A percentile compares a stretch with the other conserved stretches of the same genome.
phyloP scores from a whole-genome alignment of 2,329 filamentous ascomycete species.

The Colletotrichum salicis region DNA sequence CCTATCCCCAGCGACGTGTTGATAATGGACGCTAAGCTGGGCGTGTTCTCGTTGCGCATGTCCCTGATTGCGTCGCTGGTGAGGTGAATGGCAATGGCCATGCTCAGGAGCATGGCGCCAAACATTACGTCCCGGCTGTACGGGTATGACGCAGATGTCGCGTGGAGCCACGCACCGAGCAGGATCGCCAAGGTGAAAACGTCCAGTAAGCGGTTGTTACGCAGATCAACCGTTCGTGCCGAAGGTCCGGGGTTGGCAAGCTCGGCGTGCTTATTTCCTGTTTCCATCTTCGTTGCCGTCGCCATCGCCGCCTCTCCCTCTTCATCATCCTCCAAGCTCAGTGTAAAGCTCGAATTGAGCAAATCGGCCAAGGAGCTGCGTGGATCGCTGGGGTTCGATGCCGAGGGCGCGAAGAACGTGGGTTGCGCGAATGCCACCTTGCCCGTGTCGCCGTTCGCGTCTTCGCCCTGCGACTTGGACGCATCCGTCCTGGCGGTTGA shows the following conservation, averaged over 20 bases:
- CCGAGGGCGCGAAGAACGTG: conserved; percentile 65
- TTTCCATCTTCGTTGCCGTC: neutral
- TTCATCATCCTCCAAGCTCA: conserved; percentile 45
- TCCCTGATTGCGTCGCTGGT: conserved; percentile 31
- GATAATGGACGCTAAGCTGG: conserved; percentile 26
- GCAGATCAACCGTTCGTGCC: conserved; percentile 20
- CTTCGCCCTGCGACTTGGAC: conserved; percentile 1
- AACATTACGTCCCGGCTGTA: conserved; percentile 36
- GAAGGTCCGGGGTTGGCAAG: neutral
- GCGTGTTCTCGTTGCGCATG: conserved; percentile 21
- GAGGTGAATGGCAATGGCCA: conserved; percentile 28
- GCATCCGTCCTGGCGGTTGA: conserved; percentile 50
- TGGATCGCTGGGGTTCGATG: conserved; percentile 48
- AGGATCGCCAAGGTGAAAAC: conserved; percentile 34
- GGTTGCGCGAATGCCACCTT: conserved; percentile 66
- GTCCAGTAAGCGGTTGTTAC: conserved; percentile 32
- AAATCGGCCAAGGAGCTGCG: conserved; percentile 56
- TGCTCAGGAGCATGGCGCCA: conserved; percentile 35
- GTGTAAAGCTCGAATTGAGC: conserved; percentile 55
- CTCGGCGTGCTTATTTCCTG: neutral
- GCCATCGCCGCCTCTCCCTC: conserved; percentile 13
- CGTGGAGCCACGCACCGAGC: conserved; percentile 32
- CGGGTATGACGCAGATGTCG: conserved; percentile 26
- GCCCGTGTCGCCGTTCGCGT: conserved; percentile 27
- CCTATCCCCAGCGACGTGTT: conserved; percentile 29